Evolutionary conservation across 2,329 filamentous ascomycete genomes (phyloP).

Genomic region (Alternaria brassicicola): DNA sequence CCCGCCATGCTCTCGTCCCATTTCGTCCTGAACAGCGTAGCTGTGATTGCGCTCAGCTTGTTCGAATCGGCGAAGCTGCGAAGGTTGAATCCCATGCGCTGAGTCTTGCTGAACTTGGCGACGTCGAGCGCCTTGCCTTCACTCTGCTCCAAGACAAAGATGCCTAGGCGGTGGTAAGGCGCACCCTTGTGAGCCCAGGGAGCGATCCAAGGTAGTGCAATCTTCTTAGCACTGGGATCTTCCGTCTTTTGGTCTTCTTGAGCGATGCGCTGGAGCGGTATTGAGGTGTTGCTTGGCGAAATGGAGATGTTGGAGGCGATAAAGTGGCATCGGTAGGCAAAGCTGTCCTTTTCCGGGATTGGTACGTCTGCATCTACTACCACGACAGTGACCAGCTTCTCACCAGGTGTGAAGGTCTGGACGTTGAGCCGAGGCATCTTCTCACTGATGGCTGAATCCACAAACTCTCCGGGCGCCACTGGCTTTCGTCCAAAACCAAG

Average conservation of each 20-base stretch:
- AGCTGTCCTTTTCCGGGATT: conserved; percentile 73
- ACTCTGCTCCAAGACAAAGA: conserved; percentile 83
- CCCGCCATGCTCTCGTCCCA: conserved; percentile 89
- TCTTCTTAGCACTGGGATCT: conserved; percentile 59
- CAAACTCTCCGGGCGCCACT: conserved; percentile 76
- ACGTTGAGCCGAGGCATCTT: conserved; percentile 76
- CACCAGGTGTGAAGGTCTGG: conserved; percentile 81
- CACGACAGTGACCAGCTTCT: conserved; percentile 81
- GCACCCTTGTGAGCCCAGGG: conserved; percentile 88
- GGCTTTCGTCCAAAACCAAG: conserved; percentile 76
- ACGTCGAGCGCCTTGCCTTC: conserved; percentile 52
- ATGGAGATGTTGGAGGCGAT: conserved; percentile 77
- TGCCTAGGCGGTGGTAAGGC: conserved; percentile 85
- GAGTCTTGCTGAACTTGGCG: conserved; percentile 75
- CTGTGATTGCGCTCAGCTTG: conserved; percentile 74
- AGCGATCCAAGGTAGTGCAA: conserved; percentile 81
- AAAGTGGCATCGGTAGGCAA: conserved; percentile 84
- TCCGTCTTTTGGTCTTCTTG: conserved; percentile 50
- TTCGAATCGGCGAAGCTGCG: conserved; percentile 76
- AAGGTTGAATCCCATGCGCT: conserved; percentile 74
- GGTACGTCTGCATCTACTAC: conserved; percentile 93
- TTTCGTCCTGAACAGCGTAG: conserved; percentile 82
- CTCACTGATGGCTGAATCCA: conserved; percentile 77
- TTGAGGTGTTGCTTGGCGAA: conserved; percentile 57
- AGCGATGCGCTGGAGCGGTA: conserved; percentile 41